Base-by-base conservation (phyloP, 768 basidiomycete genomes). In the Lentinula aciculospora region DNA sequence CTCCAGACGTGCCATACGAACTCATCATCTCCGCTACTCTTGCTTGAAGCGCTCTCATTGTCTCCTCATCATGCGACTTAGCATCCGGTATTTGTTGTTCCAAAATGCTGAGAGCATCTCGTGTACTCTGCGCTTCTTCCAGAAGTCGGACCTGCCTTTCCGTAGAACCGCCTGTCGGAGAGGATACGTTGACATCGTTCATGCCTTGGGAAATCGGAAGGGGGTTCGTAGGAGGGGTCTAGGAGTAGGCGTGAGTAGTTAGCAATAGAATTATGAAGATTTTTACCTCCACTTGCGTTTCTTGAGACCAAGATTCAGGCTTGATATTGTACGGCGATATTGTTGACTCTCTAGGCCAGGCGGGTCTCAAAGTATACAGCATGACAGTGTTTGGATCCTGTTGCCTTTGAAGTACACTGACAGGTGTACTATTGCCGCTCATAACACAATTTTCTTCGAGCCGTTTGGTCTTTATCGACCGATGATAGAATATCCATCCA, bases 11-110 rank as follows among this genome's bases (percentile, higher is more conserved):
- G 71, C 70, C 69, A 69, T 68, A 1, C 69, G 72, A 15, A n/a
- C 68, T 64, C 13, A 69, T 72, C 53, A 61, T 64, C 51, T 74
- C 72, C 32, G 70, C 67, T 29, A 70, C 29, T 29, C 46, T 48
- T n/a, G 3, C 4, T 6, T 31, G 46, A 31, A 48, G 27, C 29
- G 25, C 25, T 3, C 46, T 2, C 1, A 48, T 21, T 21, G 42
- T 12, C 8, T 23, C 23, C 8, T 44, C 42, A 23, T 23, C 42
- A 19, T 44, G 6, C 8, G 21, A 19, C 9, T 12, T 23, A 21
- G 42, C 21, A 7, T 44, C 42, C 42, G 42, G 42, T n/a, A 44
- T 3, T 10, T 44, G 42, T 19, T 23, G 42, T 44, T 19, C 19
- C 21, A 44, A 9, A 44, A 44, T 44, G n/a, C 42, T 44, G 2